Conservation (phyloP, 2,329 filamentous ascomycete species). For the Botrytis squamosa region DNA sequence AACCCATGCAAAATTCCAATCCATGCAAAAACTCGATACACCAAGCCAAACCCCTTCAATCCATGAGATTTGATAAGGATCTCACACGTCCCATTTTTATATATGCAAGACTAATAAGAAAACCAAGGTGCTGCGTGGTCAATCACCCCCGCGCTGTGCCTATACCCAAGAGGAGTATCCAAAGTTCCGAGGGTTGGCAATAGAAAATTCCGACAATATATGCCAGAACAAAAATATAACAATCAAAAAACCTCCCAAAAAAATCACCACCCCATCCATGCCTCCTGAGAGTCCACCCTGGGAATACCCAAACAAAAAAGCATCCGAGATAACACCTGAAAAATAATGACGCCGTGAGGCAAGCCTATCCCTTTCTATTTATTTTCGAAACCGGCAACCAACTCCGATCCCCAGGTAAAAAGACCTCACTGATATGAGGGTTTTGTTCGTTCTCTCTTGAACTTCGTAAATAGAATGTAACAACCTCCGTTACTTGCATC, state of each 20-base stretch:
- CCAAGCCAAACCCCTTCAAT: neutral
- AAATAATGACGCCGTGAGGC: conserved; percentile 18
- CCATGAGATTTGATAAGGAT: neutral
- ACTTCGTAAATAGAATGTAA: neutral
- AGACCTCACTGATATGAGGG: neutral
- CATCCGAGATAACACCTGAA: conserved; percentile 5
- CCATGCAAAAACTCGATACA: neutral
- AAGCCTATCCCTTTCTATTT: conserved; percentile 14
- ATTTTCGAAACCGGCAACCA: conserved; percentile 10
- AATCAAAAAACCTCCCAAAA: neutral
- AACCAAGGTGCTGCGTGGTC: neutral
- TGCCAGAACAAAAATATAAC: neutral
- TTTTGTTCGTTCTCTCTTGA: neutral
- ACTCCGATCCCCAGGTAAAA: conserved; percentile 8
- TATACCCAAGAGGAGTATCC: neutral
- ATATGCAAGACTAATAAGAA: neutral
- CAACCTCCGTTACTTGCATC: neutral
- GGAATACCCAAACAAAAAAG: neutral
- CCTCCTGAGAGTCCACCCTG: neutral
- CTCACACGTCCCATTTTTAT: neutral
- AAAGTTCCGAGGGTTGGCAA: neutral
- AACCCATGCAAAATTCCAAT: neutral
- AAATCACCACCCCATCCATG: neutral
- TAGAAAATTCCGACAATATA: too few species aligned
- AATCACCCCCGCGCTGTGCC: too few species aligned